phyloP scores from a whole-genome alignment of 2,329 filamentous ascomycete species.

The Atkinsonella texensis region DNA sequence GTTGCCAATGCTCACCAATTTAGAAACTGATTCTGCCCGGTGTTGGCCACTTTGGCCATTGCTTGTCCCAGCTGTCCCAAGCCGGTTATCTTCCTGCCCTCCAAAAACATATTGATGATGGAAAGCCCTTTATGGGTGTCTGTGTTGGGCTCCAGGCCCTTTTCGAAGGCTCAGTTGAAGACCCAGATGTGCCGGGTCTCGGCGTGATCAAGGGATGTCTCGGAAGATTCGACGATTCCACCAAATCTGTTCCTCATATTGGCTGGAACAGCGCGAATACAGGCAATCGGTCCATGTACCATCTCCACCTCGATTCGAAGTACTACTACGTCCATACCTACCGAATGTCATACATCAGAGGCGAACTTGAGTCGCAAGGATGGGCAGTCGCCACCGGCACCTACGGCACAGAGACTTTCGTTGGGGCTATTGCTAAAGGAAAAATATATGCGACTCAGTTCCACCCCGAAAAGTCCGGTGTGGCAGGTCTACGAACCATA shows the following conservation, averaged over 20 bases:
- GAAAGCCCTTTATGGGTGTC: conserved; percentile 98
- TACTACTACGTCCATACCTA: conserved; percentile 99
- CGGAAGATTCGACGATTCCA: conserved; percentile 60
- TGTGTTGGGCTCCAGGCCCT: conserved; percentile 90
- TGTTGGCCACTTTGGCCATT: conserved; percentile 96
- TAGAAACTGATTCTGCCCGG: conserved; percentile 91
- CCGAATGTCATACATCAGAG: conserved; percentile 62
- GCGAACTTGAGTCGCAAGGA: conserved; percentile 64
- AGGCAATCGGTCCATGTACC: conserved; percentile 51
- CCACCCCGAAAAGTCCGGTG: conserved; percentile 93
- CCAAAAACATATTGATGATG: conserved; percentile 66
- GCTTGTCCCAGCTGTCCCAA: conserved; percentile 68
- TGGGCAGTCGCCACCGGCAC: conserved; percentile 87
- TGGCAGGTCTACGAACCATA: conserved; percentile 72
- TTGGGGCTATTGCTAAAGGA: conserved; percentile 75
- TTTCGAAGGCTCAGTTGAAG: conserved; percentile 77
- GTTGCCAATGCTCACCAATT: neutral
- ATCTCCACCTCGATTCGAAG: conserved; percentile 68
- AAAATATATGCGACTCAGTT: conserved; percentile 92
- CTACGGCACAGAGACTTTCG: conserved; percentile 81
- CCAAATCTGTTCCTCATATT: conserved; percentile 95
- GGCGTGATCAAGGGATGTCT: conserved; percentile 61
- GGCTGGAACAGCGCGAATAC: conserved; percentile 91
- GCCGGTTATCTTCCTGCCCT: conserved; percentile 80
- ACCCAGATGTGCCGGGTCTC: conserved; percentile 58